A percentile compares a stretch with the other conserved stretches of the same genome.
These are phyloP conservation scores for Spiraea crenata DNA, from an alignment of 331 rosid genomes.

Conservation along the genomic window DNA sequence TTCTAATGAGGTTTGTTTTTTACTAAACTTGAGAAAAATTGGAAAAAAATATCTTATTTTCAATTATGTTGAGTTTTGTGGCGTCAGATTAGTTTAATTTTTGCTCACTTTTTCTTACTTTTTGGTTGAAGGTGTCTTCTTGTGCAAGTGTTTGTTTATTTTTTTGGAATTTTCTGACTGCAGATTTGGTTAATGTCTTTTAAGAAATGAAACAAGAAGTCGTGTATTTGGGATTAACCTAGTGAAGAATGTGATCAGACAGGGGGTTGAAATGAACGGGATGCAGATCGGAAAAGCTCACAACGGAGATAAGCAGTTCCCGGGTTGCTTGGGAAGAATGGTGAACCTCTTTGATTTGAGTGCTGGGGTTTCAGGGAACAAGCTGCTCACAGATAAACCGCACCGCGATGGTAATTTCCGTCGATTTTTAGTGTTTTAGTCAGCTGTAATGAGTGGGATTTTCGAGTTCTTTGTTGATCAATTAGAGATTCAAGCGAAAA, in stretches of 20 bases:
- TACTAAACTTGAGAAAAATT: background rate
- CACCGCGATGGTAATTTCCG: slow-evolving; percentile 63
- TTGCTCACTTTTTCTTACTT: background rate
- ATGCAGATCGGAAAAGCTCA: slow-evolving; percentile 49
- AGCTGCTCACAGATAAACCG: slow-evolving; percentile 74
- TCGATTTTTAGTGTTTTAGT: background rate
- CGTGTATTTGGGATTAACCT: slow-evolving; percentile 17
- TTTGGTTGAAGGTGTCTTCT: slow-evolving; percentile 4
- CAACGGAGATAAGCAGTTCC: slow-evolving; percentile 63
- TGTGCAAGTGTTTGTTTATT: background rate
- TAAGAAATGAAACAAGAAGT: background rate
- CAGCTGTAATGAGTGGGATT: background rate
- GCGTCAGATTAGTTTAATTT: background rate
- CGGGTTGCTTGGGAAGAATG: slow-evolving; percentile 97
- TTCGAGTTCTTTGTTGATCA: background rate
- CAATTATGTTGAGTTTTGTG: slow-evolving; percentile 16
- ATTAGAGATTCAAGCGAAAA: background rate
- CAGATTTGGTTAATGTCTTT: slow-evolving; percentile 3
- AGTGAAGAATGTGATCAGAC: slow-evolving; percentile 13
- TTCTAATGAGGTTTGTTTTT: slow-evolving; percentile 1
- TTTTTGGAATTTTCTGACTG: background rate
- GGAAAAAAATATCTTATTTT: background rate
- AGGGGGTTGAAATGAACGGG: slow-evolving; percentile 61
- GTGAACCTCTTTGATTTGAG: slow-evolving; percentile 83
- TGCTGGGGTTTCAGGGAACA: slow-evolving; percentile 65